These are phyloP conservation scores for Solanum pennellii DNA, from an alignment of 257 asterid species.

Conservation along the genomic window DNA sequence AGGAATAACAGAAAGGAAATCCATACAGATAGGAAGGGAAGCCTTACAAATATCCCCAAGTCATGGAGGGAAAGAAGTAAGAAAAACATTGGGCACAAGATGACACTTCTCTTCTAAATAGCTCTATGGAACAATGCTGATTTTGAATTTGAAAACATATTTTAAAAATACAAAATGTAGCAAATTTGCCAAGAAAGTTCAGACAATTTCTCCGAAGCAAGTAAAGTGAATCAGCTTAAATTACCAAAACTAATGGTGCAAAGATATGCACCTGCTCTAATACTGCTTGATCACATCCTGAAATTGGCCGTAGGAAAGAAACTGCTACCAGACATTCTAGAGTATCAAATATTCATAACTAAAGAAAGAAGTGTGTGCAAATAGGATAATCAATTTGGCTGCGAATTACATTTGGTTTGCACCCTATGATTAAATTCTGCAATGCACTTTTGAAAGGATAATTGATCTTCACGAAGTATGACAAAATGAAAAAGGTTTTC, in stretches of 20 bases:
- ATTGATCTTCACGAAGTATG: background rate
- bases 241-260: background rate
- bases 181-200: background rate
- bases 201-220: background rate
- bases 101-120: background rate
- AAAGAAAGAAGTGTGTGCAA: background rate
- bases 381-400: background rate
- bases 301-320: background rate
- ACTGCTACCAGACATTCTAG: background rate
- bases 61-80: background rate
- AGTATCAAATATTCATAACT: background rate
- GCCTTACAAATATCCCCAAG: background rate
- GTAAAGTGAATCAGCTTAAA: background rate
- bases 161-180: background rate
- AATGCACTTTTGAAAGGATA: background rate
- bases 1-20: background rate
- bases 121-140: background rate
- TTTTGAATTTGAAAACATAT: background rate
- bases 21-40: background rate
- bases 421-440: background rate
- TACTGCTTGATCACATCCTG: background rate
- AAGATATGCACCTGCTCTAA: background rate
- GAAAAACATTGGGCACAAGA: background rate
- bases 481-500: background rate
- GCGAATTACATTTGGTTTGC: background rate